Base-by-base conservation (phyloP, 106 monocot genomes). In the Amphibolis antarctica region DNA sequence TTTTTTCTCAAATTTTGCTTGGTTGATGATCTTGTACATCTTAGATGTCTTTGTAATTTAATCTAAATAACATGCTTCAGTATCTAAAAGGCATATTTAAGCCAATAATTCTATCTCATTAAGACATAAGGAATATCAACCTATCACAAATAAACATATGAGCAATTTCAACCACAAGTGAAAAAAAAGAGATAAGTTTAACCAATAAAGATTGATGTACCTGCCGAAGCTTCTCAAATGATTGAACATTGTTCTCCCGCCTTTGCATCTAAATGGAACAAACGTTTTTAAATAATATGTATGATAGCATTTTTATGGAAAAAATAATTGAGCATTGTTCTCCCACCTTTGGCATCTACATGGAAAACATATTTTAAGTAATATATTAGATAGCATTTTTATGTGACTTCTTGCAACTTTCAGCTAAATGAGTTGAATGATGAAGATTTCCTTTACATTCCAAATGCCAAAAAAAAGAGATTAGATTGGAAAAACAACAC, bases 311-410 rank as follows among this genome's bases (percentile, higher is more conserved):
- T 28, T 57, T 57, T 9, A 21, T 61, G 20, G n/a, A n/a, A n/a
- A n/a, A 62, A 98, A 98, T 49, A 90, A 98, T 53, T 80, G 82
- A 27, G 85, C 82, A 81, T 87, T 98, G 74, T 98, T 98, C 76
- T 98, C 96, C 60, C 96, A 76, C 50, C 96, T 89, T 77, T 88
- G 93, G n/a, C 82, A 88, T 93, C 93, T 93, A 67, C 64, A 74
- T 59, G 66, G 17, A 69, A 15, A 17, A 62, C 62, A 28, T 51
- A n/a, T 22, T 22, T 49, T 4, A 27, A n/a, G n/a, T n/a, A n/a
- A 57, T 45, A 46, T 42, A 36, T 60, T 42, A 28, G 27, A 57
- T 14, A 28, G 26, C 17, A 10, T 28, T 28, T 57, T 57, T 9
- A 21, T 61, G 20, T 43, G n/a, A 20, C 28, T 43, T 20, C 19